Evolutionary conservation across 208 protist genomes (phyloP).

Genomic region (Trypanosoma theileri): DNA sequence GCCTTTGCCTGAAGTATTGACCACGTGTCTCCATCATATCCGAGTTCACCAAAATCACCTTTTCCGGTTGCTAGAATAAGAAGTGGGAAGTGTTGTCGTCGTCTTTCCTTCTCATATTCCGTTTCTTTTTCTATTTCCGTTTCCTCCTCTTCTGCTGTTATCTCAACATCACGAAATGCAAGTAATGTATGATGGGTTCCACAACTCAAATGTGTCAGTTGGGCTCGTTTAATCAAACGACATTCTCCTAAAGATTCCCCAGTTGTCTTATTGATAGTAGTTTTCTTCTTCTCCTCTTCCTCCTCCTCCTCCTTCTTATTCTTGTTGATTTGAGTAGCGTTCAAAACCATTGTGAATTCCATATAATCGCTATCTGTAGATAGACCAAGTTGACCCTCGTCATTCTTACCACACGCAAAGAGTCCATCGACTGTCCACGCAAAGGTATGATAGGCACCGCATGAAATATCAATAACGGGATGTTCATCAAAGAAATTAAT

Average conservation of each 20-base stretch:
- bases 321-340: slow-evolving; percentile 13
- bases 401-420: slow-evolving; percentile 75
- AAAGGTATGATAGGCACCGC: slow-evolving; percentile 53
- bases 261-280: background rate
- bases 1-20: slow-evolving; percentile 44
- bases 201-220: slow-evolving; percentile 76
- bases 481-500: slow-evolving; percentile 46
- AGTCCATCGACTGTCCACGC: slow-evolving; percentile 54
- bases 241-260: background rate
- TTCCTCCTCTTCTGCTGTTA: slow-evolving; percentile 11
- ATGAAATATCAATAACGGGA: slow-evolving; percentile 34
- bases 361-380: slow-evolving; percentile 38
- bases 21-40: slow-evolving; percentile 66
- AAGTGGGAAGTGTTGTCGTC: slow-evolving; percentile 34
- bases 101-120: background rate
- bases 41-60: slow-evolving; percentile 87
- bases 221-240: slow-evolving; percentile 33
- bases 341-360: slow-evolving; percentile 25
- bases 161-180: slow-evolving; percentile 45
- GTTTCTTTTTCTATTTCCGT: background rate
- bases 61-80: slow-evolving; percentile 67
- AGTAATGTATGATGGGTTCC: slow-evolving; percentile 83
- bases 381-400: slow-evolving; percentile 80
- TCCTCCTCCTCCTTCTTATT: background rate
- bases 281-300: background rate